Evolutionary conservation across 2,329 filamentous ascomycete species (phyloP).

Genomic region (Colletotrichum horii): DNA sequence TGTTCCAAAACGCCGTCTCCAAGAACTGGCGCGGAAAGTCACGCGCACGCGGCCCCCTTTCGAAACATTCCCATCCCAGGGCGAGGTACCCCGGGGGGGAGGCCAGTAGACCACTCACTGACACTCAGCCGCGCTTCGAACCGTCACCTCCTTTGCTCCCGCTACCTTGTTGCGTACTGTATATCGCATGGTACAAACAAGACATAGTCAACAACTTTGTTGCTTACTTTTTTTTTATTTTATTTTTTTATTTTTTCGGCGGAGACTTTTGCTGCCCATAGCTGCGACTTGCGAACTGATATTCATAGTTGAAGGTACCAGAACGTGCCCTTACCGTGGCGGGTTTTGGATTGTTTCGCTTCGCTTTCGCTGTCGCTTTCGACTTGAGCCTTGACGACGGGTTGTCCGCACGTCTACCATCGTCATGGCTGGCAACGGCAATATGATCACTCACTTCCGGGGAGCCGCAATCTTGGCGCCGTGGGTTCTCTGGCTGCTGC

Average conservation of each 20-base stretch:
- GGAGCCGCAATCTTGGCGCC: conserved; percentile 49
- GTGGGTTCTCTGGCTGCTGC: conserved; percentile 57
- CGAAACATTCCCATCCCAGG: conserved; percentile 10
- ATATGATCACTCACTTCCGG: conserved; percentile 41
- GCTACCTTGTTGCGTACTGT: not conserved
- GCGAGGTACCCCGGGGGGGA: not conserved
- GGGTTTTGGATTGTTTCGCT: not conserved
- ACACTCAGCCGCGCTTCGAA: not conserved
- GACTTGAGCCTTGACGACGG: not conserved
- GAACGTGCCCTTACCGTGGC: not conserved
- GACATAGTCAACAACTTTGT: not conserved
- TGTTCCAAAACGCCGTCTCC: conserved; percentile 1
- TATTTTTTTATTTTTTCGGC: not conserved
- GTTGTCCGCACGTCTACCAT: not conserved
- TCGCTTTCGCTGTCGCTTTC: conserved; percentile 1
- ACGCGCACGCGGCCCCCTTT: conserved; percentile 18
- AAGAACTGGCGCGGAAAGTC: not conserved
- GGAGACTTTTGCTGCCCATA: not conserved
- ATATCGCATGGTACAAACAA: not conserved
- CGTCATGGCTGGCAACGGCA: conserved; percentile 20
- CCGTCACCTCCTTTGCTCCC: not conserved
- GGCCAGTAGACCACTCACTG: not conserved
- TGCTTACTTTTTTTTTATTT: not conserved
- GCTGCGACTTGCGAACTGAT: not conserved
- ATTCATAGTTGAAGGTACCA: not conserved